Percentiles rank a stretch among this genome's conserved stretches.
Evolutionary conservation across 352 stramenopile genomes (phyloP).

Genomic region (Phytophthora capsici): DNA sequence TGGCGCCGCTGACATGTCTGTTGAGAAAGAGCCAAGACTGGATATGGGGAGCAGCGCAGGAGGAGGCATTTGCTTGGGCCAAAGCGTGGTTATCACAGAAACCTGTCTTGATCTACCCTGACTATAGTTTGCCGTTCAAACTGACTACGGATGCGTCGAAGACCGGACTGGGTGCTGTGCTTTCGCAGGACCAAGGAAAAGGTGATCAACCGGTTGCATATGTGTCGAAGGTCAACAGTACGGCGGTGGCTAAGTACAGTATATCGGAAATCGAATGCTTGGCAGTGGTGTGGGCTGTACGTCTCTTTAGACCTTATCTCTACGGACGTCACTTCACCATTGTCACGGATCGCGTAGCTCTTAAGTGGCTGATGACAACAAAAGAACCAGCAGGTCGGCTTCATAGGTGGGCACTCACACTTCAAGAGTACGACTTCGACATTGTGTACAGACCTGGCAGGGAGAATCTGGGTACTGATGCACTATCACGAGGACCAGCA

Average conservation of each 20-base stretch:
- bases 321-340: constrained; percentile 28
- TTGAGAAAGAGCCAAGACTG: constrained; percentile 21
- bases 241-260: constrained; percentile 23
- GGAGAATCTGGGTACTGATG: constrained; percentile 9
- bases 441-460: constrained; percentile 7
- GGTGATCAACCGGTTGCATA: constrained; percentile 25
- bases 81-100: constrained; percentile 12
- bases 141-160: constrained; percentile 33
- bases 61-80: constrained; percentile 24
- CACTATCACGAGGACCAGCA: constrained; percentile 16
- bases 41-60: constrained; percentile 26
- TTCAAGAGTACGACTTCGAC: constrained; percentile 35
- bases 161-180: constrained; percentile 18
- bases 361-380: constrained; percentile 11
- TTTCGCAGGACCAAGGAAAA: constrained; percentile 26
- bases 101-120: constrained; percentile 18
- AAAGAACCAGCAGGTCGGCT: constrained; percentile 11
- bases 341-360: constrained; percentile 26
- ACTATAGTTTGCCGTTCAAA: constrained; percentile 40
- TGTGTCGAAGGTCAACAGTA: constrained; percentile 22
- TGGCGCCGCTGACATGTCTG: constrained; percentile 29
- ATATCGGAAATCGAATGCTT: constrained; percentile 39
- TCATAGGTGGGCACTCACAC: constrained; percentile 22
- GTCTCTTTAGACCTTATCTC: constrained; percentile 23
- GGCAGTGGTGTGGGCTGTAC: constrained; percentile 6